Evolutionary conservation across 192 early-diverging fungal genomes (phyloP), one percentile per base, ranked within the genome.

Genomic region (Podila epicladia): DNA sequence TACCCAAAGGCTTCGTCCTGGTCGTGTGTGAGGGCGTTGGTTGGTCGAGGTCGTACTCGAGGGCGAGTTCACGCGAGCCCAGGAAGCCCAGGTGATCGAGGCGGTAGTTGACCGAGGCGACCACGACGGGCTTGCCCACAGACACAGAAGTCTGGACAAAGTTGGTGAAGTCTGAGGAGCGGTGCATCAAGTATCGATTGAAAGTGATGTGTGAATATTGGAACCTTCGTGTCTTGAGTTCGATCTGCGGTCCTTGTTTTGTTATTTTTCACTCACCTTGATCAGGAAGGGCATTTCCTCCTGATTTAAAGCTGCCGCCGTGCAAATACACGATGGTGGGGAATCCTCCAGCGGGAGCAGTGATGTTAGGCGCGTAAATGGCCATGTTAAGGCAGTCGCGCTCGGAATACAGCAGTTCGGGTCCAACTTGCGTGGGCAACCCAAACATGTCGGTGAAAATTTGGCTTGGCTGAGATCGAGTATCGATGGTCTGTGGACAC

Each of bases 51-150:
- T 45, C 41, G 15, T 15, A 45, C 41, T 45, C 41, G 41, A 45
- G 41, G 2, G 41, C 41, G 17, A 82, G 33, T 50, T 82, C 69
- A 8, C 24, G 22, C 1, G 77, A 71, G 1, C 71, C 71, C 29
- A 82, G 26, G 48, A 82, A 73, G n/a, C 77, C 77, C 35, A 82
- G 57, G n/a, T 69, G 67, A 45, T 72, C 67, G 28, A 82, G 51
- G 20, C 77, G 77, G 35, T 82, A 82, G 31, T 82, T 71, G 35
- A 73, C 57, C 2, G 58, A 49, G 9, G 73, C 77, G 5, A 82
- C 41, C 3, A 82, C 63, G 12, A 82, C 51, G 3, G 70, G 77
- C 38, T 71, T 41, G 3, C 65, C 72, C 1, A 67, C 19, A 31
- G 33, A 59, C 31, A 74, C 62, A 9, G 72, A 74, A 5, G 41